Percentiles rank a stretch among this genome's conserved stretches.
Conservation (phyloP, 495 filamentous ascomycete species). For the Aspergillus steynii region DNA sequence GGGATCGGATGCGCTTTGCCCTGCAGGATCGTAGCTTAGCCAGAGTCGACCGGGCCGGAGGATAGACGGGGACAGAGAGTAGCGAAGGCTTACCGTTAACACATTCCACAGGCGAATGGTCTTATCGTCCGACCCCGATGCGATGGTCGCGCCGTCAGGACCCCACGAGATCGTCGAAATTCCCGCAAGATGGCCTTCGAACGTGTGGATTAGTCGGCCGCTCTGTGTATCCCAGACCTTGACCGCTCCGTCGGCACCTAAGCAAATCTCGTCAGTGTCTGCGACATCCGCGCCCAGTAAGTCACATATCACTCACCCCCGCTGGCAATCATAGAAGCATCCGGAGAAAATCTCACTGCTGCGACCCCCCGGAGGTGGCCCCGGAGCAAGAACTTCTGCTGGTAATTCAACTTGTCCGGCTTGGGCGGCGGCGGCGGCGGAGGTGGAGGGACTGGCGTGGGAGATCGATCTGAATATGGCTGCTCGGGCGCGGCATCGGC, state of each 20-base stretch:
- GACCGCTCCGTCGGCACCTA: constrained; percentile 81
- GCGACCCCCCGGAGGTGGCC: constrained; percentile 80
- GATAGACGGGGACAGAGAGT: not conserved
- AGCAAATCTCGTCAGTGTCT: constrained; percentile 4
- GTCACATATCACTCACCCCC: constrained; percentile 55
- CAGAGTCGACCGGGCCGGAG: not conserved
- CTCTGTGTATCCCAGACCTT: constrained; percentile 87
- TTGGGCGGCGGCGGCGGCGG: constrained; percentile 45
- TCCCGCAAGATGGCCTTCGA: constrained; percentile 93
- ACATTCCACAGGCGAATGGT: constrained; percentile 91
- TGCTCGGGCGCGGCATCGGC: constrained; percentile 10
- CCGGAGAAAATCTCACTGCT: constrained; percentile 87
- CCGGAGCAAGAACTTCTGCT: constrained; percentile 60
- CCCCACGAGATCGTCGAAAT: constrained; percentile 89
- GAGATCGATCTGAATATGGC: constrained; percentile 28
- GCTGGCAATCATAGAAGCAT: constrained; percentile 86
- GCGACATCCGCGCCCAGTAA: not conserved
- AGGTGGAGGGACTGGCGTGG: constrained; percentile 37
- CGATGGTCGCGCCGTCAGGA: constrained; percentile 81
- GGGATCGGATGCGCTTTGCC: constrained; percentile 63
- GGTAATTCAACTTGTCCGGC: constrained; percentile 56
- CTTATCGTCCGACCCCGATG: constrained; percentile 94
- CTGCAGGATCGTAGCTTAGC: constrained; percentile 19
- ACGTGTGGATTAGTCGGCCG: constrained; percentile 75
- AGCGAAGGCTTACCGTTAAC: constrained; percentile 57